Base-by-base conservation (phyloP, 345 rosid genomes). In the Boechera divaricarpa region DNA sequence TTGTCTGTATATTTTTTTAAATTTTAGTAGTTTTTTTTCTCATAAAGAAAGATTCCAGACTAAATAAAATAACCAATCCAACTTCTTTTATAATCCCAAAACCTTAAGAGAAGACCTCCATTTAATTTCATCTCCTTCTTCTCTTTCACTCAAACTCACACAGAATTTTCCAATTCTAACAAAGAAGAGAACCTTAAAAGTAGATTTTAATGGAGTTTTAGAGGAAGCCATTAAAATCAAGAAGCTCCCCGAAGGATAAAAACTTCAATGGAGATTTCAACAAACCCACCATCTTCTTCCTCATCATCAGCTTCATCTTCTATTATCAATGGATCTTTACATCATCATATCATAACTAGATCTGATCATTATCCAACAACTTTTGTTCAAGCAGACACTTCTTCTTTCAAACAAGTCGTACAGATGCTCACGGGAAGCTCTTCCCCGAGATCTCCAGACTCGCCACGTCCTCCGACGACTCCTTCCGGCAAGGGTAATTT, bases 341-440 rank as follows among this genome's bases (percentile, higher is more conserved):
- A 70, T 77, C 89, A 83, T 52, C 84, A 81, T 79, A 83, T 93
- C 69, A 77, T 92, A 73, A 77, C 98, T 83, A 79, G 97, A 86
- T 90, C 97, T 87, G 92, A 97, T 82, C 94, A 95, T 63, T 90
- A 89, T 78, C 98, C 97, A 15, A 94, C 98, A 21, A 94, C 98
- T 69, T 94, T 94, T 66, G 97, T 94, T 57, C 98, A 94, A 71
- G 96, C 96, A 1, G 96, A 94, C 86, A 81, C 95, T 58, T 77
- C 92, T 56, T 86, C 83, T 80, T 94, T 91, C 93, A 94, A 90
- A 79, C 96, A 90, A 48, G 98, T 94, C 47, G 98, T 94, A 67
- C 98, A 94, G 74, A 87, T 91, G 96, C 97, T 91, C 21, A 91
- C 98, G 33, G 98, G 97, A 12, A 87, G 88, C 41, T 82, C 91